Percentiles rank a stretch among this genome's conserved stretches.
These are phyloP conservation scores for Multifurca ochricompacta DNA, from an alignment of 768 basidiomycete species.

Conservation along the genomic window DNA sequence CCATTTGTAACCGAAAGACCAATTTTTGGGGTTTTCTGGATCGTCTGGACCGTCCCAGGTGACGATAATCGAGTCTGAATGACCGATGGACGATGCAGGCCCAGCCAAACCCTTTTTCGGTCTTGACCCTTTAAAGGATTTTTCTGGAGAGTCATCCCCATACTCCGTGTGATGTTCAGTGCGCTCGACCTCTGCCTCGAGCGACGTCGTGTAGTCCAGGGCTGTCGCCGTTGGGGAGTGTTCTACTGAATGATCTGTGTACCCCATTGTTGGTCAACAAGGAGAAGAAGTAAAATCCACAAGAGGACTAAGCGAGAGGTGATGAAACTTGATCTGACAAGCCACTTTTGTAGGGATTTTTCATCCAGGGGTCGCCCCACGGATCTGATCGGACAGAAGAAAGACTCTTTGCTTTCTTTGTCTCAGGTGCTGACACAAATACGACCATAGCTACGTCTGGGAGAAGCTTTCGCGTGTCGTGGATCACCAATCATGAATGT, in stretches of 20 bases:
- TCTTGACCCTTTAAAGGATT: no score
- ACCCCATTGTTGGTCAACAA: neutral
- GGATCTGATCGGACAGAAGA: no score
- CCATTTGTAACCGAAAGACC: constrained; percentile 3
- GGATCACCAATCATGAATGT: no score
- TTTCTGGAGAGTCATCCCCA: no score
- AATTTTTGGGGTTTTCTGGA: constrained; percentile 12
- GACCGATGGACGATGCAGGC: neutral
- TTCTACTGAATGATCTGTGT: neutral
- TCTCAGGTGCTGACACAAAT: no score
- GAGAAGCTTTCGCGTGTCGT: no score
- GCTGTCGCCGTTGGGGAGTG: neutral
- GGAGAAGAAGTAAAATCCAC: neutral
- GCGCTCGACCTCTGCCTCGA: neutral
- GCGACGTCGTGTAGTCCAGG: neutral
- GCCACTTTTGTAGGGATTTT: neutral
- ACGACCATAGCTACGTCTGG: no score
- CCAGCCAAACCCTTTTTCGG: neutral
- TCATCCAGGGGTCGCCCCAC: no score
- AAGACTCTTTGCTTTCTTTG: no score
- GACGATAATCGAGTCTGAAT: neutral
- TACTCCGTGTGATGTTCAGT: neutral
- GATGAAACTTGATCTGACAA: neutral
- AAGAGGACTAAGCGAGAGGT: neutral
- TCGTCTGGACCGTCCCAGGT: constrained; percentile 7